phyloP scores from a whole-genome alignment of 192 early-diverging fungal genomes.

The Rhizophlyctis rosea region DNA sequence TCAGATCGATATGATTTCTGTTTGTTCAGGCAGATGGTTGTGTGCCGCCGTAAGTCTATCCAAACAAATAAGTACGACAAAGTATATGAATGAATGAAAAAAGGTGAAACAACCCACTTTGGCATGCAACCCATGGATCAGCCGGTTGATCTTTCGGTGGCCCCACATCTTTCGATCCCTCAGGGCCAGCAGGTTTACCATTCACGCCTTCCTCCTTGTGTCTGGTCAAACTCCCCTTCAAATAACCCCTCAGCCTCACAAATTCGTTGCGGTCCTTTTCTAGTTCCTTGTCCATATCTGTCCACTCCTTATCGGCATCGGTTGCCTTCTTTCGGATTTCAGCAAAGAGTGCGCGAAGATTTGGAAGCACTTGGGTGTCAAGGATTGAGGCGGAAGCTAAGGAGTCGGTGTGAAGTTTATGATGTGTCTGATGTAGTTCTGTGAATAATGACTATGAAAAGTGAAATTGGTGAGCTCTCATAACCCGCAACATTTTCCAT shows the following conservation, averaged over 20 bases:
- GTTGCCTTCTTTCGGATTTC: constrained; percentile 33
- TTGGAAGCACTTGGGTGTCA: constrained; percentile 42
- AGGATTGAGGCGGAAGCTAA: constrained; percentile 30
- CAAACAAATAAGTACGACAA: constrained; percentile 6
- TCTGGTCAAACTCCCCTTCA: constrained; percentile 24
- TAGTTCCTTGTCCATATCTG: constrained; percentile 36
- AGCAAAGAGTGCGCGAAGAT: constrained; percentile 31
- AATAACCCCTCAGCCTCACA: constrained; percentile 26
- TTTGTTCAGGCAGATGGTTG: constrained; percentile 31
- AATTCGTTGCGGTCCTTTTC: constrained; percentile 32
- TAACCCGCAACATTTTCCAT: too few relatives aligned
- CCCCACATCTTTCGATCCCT: constrained; percentile 24
- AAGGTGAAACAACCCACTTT: constrained; percentile 20
- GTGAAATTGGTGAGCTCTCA: too few relatives aligned
- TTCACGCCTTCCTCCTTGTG: constrained; percentile 24
- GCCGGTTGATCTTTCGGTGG: too few relatives aligned
- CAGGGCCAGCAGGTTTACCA: constrained; percentile 3
- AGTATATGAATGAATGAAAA: not conserved
- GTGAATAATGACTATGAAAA: too few relatives aligned
- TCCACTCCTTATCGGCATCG: constrained; percentile 43
- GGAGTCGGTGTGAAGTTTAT: too few relatives aligned
- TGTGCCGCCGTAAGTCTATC: constrained; percentile 41
- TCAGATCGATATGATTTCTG: constrained; percentile 37
- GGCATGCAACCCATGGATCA: constrained; percentile 49
- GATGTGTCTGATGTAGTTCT: too few relatives aligned